Conservation (phyloP, 805 yeast genomes). For the Hagleromyces aurorensis region DNA sequence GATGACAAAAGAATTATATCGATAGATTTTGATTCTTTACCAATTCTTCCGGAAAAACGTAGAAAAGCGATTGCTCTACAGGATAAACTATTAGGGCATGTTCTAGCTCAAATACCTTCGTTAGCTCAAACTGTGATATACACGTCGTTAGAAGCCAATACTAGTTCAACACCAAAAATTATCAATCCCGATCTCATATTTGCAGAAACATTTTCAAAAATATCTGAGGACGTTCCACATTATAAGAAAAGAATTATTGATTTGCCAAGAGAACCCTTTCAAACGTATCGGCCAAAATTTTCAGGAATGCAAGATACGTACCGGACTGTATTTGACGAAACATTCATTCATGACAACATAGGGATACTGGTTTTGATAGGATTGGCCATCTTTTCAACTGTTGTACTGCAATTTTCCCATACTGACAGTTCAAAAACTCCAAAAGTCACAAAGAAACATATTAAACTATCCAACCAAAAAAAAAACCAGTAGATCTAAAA, state of each 20-base stretch:
- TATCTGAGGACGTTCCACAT: slow-evolving; percentile 44
- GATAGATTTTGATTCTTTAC: slow-evolving; percentile 48
- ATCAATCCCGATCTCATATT: slow-evolving; percentile 37
- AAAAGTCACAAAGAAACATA: too few species aligned
- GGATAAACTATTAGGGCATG: slow-evolving; percentile 43
- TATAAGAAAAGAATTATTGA: slow-evolving; percentile 37
- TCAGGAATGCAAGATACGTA: slow-evolving; percentile 8
- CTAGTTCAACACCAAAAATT: slow-evolving; percentile 15
- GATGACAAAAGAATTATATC: slow-evolving; percentile 52
- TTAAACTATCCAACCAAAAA: too few species aligned
- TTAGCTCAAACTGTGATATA: slow-evolving; percentile 60
- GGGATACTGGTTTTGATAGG: slow-evolving; percentile 13
- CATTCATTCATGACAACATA: slow-evolving; percentile 19
- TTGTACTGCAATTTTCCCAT: slow-evolving; percentile 8
- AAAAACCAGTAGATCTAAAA: too few species aligned
- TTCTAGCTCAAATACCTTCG: slow-evolving; percentile 64
- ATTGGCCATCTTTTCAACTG: slow-evolving; percentile 13
- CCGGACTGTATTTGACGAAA: slow-evolving; percentile 18
- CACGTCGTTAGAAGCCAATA: slow-evolving; percentile 35
- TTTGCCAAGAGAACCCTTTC: slow-evolving; percentile 27
- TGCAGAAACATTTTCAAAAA: slow-evolving; percentile 46
- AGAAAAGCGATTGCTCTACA: slow-evolving; percentile 31
- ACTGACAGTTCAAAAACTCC: too few species aligned
- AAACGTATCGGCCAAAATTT: slow-evolving; percentile 29
- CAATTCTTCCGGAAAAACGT: slow-evolving; percentile 29